phyloP scores from a whole-genome alignment of 2,329 filamentous ascomycete species.

The Ophiosphaerella herpotricha region DNA sequence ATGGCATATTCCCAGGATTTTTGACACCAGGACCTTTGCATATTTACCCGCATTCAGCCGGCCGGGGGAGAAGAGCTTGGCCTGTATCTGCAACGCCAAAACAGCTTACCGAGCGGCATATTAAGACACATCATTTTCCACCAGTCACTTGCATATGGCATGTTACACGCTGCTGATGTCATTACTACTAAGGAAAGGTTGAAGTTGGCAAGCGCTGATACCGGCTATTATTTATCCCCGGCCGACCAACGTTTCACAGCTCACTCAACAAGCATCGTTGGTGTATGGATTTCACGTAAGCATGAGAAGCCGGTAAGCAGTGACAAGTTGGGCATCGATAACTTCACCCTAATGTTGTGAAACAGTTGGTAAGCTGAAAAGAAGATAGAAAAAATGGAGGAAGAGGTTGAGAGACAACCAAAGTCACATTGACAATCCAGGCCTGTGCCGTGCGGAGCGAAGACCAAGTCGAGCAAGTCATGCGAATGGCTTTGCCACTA shows the following conservation, averaged over 20 bases:
- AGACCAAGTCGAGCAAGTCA: not conserved
- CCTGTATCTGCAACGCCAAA: not conserved
- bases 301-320: not conserved
- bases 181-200: not conserved
- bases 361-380: not conserved
- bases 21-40: constrained; percentile 15
- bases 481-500: not conserved
- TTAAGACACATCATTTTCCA: constrained; percentile 4
- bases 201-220: constrained; percentile 1
- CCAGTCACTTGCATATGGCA: constrained; percentile 11
- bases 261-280: not conserved
- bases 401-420: not conserved
- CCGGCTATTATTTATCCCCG: not conserved
- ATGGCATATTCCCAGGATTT: constrained; percentile 10
- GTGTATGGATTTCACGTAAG: not conserved
- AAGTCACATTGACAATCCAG: not conserved
- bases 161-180: constrained; percentile 10
- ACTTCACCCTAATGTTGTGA: not conserved
- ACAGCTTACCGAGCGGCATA: not conserved
- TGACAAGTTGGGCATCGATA: constrained; percentile 1
- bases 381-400: not conserved
- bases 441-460: not conserved
- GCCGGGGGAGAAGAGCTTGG: constrained; percentile 10
- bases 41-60: constrained; percentile 37
- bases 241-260: not conserved